Evolutionary conservation across 2,329 filamentous ascomycete species (phyloP), one percentile per base, ranked within the genome.

Genomic region (Verticillium dahliae): DNA sequence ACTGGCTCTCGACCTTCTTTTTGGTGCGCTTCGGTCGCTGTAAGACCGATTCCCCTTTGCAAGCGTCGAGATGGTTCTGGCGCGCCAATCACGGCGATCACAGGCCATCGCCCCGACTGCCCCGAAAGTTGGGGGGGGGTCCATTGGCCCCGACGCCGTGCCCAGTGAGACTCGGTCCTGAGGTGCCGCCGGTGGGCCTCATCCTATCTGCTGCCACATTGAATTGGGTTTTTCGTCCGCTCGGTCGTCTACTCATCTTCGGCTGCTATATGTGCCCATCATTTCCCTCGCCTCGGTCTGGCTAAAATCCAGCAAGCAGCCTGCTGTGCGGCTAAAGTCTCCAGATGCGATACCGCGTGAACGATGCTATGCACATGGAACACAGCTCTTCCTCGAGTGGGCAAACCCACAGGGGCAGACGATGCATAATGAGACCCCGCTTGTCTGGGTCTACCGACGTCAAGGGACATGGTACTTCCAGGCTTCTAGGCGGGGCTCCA

Each of bases 21-120:
- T 50, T 52, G 45, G 45, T 52, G 45, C 45, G 45, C 62, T 65
- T 65, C 64, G 64, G 64, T 64, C 61, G 56, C 61, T 63, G 62
- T 64, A 65, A 64, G 64, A 65, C 64, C 64, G 64, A 65, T 61
- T n/a, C 9, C 18, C 45, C 45, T 52, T 52, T 18, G 45, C 18
- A 52, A 52, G 45, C 45, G 58, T 54, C 15, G 15, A 54, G 33
- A 41, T 27, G 18, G 41, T 14, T 52, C 58, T 59, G 39, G 39
- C 58, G 58, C 58, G 58, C 58, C 58, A 59, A 59, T 59, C 58
- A 59, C 58, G 58, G 31, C 58, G 33, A 22, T 52, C 45, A 52
- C n/a, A 52, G 45, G 18, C 41, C 13, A n/a, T 31, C 50, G n/a
- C 35, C 22, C 38, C 38, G 27, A 39, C 22, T 50, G 27, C 22